phyloP scores from a whole-genome alignment of 331 rosid species.

The Acacia concinna region DNA sequence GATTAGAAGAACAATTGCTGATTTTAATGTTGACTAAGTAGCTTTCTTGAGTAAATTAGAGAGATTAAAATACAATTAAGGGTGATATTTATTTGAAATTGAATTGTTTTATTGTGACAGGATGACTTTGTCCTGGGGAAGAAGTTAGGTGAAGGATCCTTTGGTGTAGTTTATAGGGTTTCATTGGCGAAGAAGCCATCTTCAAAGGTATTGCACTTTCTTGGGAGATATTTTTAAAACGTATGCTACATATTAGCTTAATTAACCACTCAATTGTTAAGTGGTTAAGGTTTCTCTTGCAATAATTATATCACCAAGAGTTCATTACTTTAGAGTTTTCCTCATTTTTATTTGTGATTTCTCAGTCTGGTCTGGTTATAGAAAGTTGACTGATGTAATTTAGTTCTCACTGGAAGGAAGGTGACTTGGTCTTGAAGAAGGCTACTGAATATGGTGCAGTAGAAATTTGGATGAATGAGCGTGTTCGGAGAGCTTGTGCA shows the following conservation, averaged over 20 bases:
- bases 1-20: background rate
- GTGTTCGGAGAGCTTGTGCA: constrained; percentile 92
- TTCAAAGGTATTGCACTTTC: constrained; percentile 60
- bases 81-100: background rate
- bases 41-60: background rate
- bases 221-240: background rate
- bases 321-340: background rate
- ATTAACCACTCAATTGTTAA: background rate
- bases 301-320: background rate
- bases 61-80: background rate
- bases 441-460: constrained; percentile 99
- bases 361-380: background rate
- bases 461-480: constrained; percentile 98
- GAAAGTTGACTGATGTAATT: constrained; percentile 37
- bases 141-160: constrained; percentile 95
- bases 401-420: constrained; percentile 65
- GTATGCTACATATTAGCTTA: background rate
- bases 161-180: constrained; percentile 86
- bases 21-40: background rate
- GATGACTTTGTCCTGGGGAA: constrained; percentile 91
- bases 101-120: constrained; percentile 46
- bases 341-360: background rate
- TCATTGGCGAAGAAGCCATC: constrained; percentile 70
- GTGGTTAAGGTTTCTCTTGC: background rate
- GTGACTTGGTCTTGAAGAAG: constrained; percentile 88